These are phyloP conservation scores for Nowakowskiella sp. DNA, from an alignment of 192 early-diverging fungal genomes.

Conservation along the genomic window DNA sequence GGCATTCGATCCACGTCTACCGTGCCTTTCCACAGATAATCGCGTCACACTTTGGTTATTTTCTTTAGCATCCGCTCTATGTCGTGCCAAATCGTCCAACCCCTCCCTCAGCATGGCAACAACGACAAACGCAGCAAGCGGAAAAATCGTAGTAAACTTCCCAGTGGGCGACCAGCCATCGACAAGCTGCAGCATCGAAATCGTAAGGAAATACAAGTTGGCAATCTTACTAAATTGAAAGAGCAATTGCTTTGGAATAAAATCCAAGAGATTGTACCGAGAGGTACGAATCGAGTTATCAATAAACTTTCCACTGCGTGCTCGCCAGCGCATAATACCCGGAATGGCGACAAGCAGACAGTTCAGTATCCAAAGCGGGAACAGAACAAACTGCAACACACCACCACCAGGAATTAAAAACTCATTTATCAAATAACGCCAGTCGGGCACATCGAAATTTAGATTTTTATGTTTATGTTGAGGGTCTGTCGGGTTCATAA, in stretches of 20 bases:
- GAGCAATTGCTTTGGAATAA: slow-evolving; percentile 55
- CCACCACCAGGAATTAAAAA: slow-evolving; percentile 1
- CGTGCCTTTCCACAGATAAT: slow-evolving; percentile 1
- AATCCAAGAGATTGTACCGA: slow-evolving; percentile 49
- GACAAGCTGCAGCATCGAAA: slow-evolving; percentile 46
- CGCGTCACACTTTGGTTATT: slow-evolving; percentile 20
- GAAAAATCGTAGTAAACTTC: slow-evolving; percentile 67
- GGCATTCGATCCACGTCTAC: not conserved
- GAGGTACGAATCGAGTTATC: slow-evolving; percentile 55
- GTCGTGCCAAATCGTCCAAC: slow-evolving; percentile 50
- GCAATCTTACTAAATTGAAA: slow-evolving; percentile 64
- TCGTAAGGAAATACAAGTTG: slow-evolving; percentile 62
- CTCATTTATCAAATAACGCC: not conserved
- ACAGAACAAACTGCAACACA: not conserved
- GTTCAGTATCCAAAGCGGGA: not conserved
- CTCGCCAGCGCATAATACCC: slow-evolving; percentile 12
- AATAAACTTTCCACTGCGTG: slow-evolving; percentile 25
- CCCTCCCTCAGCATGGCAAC: slow-evolving; percentile 73
- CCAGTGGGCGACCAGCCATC: slow-evolving; percentile 70
- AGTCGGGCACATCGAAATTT: not conserved
- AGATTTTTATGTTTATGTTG: not conserved
- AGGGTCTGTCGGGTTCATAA: not conserved
- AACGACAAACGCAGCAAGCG: slow-evolving; percentile 63
- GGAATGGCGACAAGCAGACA: not conserved
- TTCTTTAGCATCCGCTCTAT: slow-evolving; percentile 22